Evolutionary conservation across 2,329 filamentous ascomycete species (phyloP), one percentile per base, ranked within the genome.

Genomic region (Tolypocladium sp.): DNA sequence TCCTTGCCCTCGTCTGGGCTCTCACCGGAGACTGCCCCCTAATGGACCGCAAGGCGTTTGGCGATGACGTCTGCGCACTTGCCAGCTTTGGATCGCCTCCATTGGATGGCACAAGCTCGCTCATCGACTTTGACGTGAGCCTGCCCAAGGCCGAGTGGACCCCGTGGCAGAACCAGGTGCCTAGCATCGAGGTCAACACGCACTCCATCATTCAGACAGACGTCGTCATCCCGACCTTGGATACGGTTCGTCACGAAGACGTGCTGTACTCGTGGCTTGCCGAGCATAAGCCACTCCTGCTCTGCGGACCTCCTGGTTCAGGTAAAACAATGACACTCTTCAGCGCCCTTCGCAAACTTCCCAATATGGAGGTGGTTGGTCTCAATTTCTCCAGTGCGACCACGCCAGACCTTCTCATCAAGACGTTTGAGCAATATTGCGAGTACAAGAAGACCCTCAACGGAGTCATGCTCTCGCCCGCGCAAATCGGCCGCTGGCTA

Each of bases 281-380:
- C 20, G 94, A 99, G 73, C 94, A 99, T 73, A 99, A 99, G 77
- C 94, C 95, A 15, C 81, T 99, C 22, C 80, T 99, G 57, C 88
- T 99, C 20, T 99, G 94, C 72, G 95, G 94, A 73, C 95, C 94
- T 70, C 94, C 94, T 60, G 94, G 94, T 78, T 99, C 94, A 57
- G 94, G 94, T 81, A 99, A 99, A 79, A 99, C 94, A 5, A 99
- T 99, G 94, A 99, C 94, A 13, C 80, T 99, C 15, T 99, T 99
- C 79, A 97, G 93, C 71, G 94, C 94, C 40, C 84, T 99, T 58
- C 88, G 94, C 64, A 99, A 99, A 75, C 80, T 99, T 60, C 93
- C 93, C 4, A 97, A 97, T 71, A 97, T 99, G 92, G 94, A 99
- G 75, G 92, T 97, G 60, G 95, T 99, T 38, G 94, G 94, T 55